phyloP scores from a whole-genome alignment of 169 alveolate genomes.

The Eimeria sp. region DNA sequence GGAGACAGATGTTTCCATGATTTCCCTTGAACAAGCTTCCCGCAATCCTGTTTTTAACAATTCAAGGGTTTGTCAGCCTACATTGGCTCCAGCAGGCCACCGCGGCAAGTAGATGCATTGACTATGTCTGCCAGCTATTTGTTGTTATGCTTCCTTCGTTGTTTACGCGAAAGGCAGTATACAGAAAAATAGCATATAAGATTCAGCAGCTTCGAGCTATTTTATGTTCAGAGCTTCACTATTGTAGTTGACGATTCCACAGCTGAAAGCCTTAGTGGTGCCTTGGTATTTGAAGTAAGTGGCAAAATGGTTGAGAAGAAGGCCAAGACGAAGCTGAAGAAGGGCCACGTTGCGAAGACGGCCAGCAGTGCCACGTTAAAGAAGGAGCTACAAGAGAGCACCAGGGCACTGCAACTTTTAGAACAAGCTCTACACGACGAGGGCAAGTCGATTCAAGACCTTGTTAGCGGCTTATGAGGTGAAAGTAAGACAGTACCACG shows the following conservation, averaged over 20 bases:
- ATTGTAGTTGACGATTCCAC: constrained; percentile 30
- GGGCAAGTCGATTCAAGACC: constrained; percentile 31
- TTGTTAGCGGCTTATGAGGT: constrained; percentile 13
- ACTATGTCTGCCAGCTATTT: neutral
- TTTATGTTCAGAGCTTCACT: constrained; percentile 31
- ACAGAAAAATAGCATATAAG: neutral
- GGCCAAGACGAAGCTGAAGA: constrained; percentile 3
- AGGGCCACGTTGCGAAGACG: neutral
- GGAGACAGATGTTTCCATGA: constrained; percentile 25
- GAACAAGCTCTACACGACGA: constrained; percentile 16
- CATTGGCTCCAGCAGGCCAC: neutral
- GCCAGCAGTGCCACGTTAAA: neutral
- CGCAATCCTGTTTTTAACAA: constrained; percentile 20
- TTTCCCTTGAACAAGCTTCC: constrained; percentile 33
- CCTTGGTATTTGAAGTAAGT: constrained; percentile 35
- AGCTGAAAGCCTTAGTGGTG: constrained; percentile 31
- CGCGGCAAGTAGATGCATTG: neutral
- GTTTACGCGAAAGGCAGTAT: neutral
- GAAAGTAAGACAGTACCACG: neutral
- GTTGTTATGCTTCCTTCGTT: neutral
- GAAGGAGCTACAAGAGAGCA: constrained; percentile 16
- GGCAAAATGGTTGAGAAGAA: constrained; percentile 63
- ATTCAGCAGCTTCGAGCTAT: neutral
- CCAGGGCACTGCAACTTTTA: neutral
- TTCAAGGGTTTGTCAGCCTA: constrained; percentile 36